These are phyloP conservation scores for Colletotrichum sp. DNA, from an alignment of 2,329 filamentous ascomycete genomes.

Conservation along the genomic window DNA sequence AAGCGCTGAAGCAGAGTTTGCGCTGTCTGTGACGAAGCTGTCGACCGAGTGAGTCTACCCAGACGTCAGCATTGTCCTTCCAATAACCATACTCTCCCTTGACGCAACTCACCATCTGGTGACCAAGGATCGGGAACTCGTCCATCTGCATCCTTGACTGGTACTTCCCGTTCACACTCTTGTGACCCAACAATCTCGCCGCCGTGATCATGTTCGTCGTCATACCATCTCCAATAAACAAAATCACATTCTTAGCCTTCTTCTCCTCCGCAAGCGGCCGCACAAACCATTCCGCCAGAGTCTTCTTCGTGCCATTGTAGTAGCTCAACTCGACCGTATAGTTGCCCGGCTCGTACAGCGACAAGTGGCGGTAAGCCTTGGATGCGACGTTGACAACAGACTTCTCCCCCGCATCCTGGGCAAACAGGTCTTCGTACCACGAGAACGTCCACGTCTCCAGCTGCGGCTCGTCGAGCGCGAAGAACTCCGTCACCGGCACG, in stretches of 20 bases:
- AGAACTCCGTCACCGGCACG: slow-evolving; percentile 67
- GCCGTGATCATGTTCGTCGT: slow-evolving; percentile 80
- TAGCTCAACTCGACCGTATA: slow-evolving; percentile 80
- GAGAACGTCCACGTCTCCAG: slow-evolving; percentile 82
- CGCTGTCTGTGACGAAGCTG: slow-evolving; percentile 84
- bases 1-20: slow-evolving; percentile 82
- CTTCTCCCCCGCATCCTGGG: slow-evolving; percentile 70
- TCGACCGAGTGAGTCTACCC: slow-evolving; percentile 77
- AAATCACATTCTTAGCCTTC: slow-evolving; percentile 82
- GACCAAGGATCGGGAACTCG: slow-evolving; percentile 80
- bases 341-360: slow-evolving; percentile 78
- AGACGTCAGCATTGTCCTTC: background rate
- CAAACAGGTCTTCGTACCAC: slow-evolving; percentile 86
- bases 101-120: slow-evolving; percentile 66
- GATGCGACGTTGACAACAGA: slow-evolving; percentile 80
- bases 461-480: slow-evolving; percentile 76
- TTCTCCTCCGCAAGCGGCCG: slow-evolving; percentile 71
- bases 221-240: slow-evolving; percentile 78
- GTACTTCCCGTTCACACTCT: slow-evolving; percentile 84
- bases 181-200: slow-evolving; percentile 80
- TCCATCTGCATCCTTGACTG: slow-evolving; percentile 78
- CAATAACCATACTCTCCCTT: background rate
- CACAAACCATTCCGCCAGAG: slow-evolving; percentile 78
- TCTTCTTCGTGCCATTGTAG: slow-evolving; percentile 70
- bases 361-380: slow-evolving; percentile 78